Evolutionary conservation across 306 rosid genomes (phyloP).

Genomic region (Chamaecrista fasciculata): DNA sequence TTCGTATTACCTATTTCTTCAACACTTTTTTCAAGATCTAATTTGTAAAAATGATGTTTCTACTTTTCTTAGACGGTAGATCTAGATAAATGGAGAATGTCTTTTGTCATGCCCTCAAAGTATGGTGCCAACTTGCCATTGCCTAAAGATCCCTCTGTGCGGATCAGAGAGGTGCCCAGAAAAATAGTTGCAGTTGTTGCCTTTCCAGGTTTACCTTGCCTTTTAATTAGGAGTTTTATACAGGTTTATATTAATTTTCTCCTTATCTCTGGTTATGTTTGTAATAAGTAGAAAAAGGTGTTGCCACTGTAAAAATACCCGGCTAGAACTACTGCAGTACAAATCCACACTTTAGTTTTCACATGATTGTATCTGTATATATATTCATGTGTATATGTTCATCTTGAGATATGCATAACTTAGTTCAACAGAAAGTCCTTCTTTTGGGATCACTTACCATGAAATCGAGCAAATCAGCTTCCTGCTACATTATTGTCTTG

Average conservation of each 20-base stretch:
- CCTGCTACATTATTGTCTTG: neutral
- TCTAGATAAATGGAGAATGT: slow-evolving; percentile 82
- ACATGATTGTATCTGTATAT: slow-evolving; percentile 1
- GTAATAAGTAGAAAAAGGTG: slow-evolving; percentile 1
- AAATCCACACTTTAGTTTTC: slow-evolving; percentile 13
- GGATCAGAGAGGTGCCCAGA: slow-evolving; percentile 68
- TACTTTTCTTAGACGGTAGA: slow-evolving; percentile 59
- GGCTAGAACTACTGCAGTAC: slow-evolving; percentile 1
- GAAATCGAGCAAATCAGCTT: slow-evolving; percentile 14
- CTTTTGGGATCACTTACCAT: neutral
- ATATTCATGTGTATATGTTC: neutral
- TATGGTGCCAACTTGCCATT: slow-evolving; percentile 71
- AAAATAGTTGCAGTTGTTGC: slow-evolving; percentile 74
- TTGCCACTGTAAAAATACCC: neutral
- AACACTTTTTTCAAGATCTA: slow-evolving; percentile 12
- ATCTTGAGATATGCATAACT: slow-evolving; percentile 6
- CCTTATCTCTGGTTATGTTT: neutral
- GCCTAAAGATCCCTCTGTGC: slow-evolving; percentile 83
- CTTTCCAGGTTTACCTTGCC: slow-evolving; percentile 74
- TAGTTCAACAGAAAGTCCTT: neutral
- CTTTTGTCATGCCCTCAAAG: slow-evolving; percentile 88
- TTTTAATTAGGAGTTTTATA: slow-evolving; percentile 5
- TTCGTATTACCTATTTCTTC: slow-evolving; percentile 19
- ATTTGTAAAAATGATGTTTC: slow-evolving; percentile 11
- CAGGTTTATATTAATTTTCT: neutral